These are phyloP conservation scores for Camelina laxa DNA, from an alignment of 345 rosid genomes.

Conservation along the genomic window DNA sequence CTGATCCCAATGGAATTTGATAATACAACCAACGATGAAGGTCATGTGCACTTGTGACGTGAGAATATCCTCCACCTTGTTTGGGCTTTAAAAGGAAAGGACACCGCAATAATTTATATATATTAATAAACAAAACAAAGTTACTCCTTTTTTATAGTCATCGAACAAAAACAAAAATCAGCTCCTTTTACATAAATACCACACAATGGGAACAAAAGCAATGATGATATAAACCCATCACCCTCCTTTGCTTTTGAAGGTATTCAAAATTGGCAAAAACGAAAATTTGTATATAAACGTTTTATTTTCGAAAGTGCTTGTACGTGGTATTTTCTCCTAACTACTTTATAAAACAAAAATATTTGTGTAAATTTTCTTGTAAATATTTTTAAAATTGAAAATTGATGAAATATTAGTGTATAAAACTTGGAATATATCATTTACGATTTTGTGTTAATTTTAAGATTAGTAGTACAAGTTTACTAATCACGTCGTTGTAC, in stretches of 20 bases:
- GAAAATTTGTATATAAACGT: neutral
- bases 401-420: neutral
- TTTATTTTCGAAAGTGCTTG: neutral
- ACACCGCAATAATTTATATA: neutral
- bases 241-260: slow-evolving; percentile 24
- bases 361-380: neutral
- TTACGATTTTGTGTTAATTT: neutral
- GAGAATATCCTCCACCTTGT: slow-evolving; percentile 25
- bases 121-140: neutral
- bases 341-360: no score
- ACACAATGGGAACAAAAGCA: slow-evolving; percentile 46
- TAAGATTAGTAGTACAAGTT: neutral
- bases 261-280: slow-evolving; percentile 9
- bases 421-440: neutral
- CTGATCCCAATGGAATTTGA: neutral
- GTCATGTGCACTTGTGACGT: slow-evolving; percentile 24
- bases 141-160: neutral
- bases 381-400: neutral
- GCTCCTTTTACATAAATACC: slow-evolving; percentile 31
- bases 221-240: slow-evolving; percentile 27
- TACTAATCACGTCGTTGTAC: slow-evolving; percentile 15
- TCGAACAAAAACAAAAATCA: slow-evolving; percentile 2
- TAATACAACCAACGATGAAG: slow-evolving; percentile 4
- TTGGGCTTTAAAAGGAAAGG: slow-evolving; percentile 38
- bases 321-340: neutral